Conservation (phyloP, 129 eudicot species). For the Flaveria trinervia region DNA sequence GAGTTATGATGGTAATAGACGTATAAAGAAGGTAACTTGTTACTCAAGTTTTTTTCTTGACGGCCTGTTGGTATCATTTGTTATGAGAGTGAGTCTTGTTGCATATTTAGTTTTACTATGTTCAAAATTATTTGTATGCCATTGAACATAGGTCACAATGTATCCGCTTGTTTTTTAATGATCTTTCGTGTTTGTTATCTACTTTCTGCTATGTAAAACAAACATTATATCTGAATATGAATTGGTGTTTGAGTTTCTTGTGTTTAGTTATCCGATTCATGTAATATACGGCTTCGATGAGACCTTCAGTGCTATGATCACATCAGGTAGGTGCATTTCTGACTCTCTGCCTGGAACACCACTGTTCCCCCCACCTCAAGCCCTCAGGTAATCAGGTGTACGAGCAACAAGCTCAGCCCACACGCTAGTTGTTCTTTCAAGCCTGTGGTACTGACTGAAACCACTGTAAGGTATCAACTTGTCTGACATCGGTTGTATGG, state of each 20-base stretch:
- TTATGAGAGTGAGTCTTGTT: conserved; percentile 27
- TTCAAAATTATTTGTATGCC: conserved; percentile 28
- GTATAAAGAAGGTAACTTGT: conserved; percentile 38
- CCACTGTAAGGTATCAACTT: too few relatives aligned
- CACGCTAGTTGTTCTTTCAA: not conserved
- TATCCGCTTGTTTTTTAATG: not conserved
- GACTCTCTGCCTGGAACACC: not conserved
- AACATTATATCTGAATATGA: conserved; percentile 30
- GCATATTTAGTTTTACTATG: conserved; percentile 20
- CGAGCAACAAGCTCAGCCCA: not conserved
- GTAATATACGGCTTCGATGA: not conserved
- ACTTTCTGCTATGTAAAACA: conserved; percentile 26
- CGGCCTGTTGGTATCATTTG: conserved; percentile 9
- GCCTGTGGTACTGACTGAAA: too few relatives aligned
- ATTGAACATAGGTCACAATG: conserved; percentile 29
- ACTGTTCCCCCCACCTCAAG: not conserved
- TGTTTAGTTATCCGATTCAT: not conserved
- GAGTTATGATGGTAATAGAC: conserved; percentile 17
- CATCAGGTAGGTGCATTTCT: not conserved
- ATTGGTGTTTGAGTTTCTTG: conserved; percentile 19
- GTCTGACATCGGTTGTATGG: too few relatives aligned
- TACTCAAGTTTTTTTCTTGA: conserved; percentile 26
- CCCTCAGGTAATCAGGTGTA: not conserved
- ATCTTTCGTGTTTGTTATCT: conserved; percentile 8
- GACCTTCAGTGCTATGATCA: not conserved